Conservation (phyloP, 139 green algal species). For the Micromonas pusilla region DNA sequence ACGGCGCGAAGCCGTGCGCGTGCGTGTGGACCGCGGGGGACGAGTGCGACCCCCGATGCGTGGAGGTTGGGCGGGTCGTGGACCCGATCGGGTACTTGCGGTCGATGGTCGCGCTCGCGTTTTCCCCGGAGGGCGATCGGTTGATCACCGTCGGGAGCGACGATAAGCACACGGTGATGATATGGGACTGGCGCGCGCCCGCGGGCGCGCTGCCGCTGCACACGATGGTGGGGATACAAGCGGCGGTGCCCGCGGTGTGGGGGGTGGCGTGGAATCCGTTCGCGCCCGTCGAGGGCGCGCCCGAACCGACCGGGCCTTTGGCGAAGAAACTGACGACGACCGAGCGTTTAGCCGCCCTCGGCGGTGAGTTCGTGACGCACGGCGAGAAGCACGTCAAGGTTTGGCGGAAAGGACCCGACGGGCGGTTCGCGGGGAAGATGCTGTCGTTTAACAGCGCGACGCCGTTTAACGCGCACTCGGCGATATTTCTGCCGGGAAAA, state of each 20-base stretch:
- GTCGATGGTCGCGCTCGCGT: slow-evolving; percentile 17
- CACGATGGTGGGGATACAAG: not conserved
- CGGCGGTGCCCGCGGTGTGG: not conserved
- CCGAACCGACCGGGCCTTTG: not conserved
- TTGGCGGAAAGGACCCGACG: not conserved
- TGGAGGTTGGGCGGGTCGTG: not conserved
- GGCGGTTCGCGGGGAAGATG: not conserved
- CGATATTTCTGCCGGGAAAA: not conserved
- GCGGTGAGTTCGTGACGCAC: slow-evolving; percentile 12
- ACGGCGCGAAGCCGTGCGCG: slow-evolving; percentile 13
- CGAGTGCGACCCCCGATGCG: not conserved
- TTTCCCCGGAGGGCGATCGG: not conserved
- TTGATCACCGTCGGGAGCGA: slow-evolving; percentile 16
- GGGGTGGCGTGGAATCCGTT: not conserved
- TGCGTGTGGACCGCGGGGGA: slow-evolving; percentile 33
- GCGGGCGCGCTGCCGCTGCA: not conserved
- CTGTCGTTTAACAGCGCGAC: not conserved
- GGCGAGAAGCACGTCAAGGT: slow-evolving; percentile 21
- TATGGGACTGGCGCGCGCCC: slow-evolving; percentile 28
- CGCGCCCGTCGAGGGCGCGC: not conserved
- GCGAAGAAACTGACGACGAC: not conserved
- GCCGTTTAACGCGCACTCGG: not conserved
- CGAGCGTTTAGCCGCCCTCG: too few relatives aligned
- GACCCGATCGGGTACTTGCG: slow-evolving; percentile 16
- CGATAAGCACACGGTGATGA: slow-evolving; percentile 10